Conservation (phyloP, 495 filamentous ascomycete species). For the Aspergillus asperescens region DNA sequence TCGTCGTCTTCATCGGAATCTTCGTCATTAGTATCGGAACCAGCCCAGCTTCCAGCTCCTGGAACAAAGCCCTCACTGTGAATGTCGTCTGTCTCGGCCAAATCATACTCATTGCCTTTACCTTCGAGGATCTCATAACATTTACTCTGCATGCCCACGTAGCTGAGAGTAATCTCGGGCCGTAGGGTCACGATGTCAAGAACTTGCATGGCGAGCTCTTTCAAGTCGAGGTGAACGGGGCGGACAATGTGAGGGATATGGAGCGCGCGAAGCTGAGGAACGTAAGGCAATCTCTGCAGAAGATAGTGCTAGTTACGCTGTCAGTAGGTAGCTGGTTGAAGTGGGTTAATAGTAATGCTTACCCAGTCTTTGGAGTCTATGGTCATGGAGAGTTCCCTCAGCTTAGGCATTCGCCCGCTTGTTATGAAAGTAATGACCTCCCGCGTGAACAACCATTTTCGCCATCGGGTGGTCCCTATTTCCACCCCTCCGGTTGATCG, state of each 20-base stretch:
- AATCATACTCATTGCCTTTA: conserved; percentile 40
- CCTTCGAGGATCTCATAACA: conserved; percentile 87
- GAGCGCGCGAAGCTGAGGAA: conserved; percentile 70
- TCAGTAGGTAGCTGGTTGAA: conserved; percentile 9
- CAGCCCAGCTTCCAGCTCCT: conserved; percentile 36
- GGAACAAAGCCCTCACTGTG: conserved; percentile 42
- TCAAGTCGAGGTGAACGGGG: conserved; percentile 51
- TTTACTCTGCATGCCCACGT: conserved; percentile 73
- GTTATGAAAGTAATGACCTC: conserved; percentile 74
- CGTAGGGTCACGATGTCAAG: conserved; percentile 80
- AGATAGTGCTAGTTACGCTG: conserved; percentile 65
- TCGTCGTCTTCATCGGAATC: conserved; percentile 44
- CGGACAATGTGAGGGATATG: conserved; percentile 72
- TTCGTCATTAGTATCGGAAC: conserved; percentile 44
- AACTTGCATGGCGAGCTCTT: conserved; percentile 78
- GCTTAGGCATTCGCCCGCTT: conserved; percentile 70
- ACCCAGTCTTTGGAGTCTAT: conserved; percentile 88
- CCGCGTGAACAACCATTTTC: conserved; percentile 71
- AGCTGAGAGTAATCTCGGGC: conserved; percentile 79
- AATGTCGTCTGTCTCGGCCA: conserved; percentile 32
- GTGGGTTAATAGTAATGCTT: conserved; percentile 33
- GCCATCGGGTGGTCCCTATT: conserved; percentile 45
- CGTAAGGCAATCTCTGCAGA: conserved; percentile 71
- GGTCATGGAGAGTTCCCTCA: conserved; percentile 71
- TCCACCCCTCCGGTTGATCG: conserved; percentile 33